Percentiles rank a stretch among this genome's conserved stretches.
phyloP scores from a whole-genome alignment of 768 basidiomycete species.

The Omphalotus guepiniiformis region DNA sequence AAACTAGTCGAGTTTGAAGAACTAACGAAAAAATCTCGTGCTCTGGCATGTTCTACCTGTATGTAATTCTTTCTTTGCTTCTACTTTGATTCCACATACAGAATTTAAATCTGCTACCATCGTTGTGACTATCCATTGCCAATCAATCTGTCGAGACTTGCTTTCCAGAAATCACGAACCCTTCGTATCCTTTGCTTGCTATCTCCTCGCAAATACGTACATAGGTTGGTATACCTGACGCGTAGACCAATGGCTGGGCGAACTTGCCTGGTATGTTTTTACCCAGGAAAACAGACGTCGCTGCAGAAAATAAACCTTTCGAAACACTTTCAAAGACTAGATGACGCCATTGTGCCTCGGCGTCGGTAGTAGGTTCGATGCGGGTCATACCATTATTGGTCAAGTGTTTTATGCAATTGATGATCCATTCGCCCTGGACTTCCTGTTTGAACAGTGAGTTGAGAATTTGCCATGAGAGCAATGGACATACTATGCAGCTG shows the following conservation, averaged over 20 bases:
- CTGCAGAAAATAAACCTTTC: neutral
- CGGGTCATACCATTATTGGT: neutral
- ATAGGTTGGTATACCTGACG: neutral
- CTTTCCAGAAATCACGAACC: neutral
- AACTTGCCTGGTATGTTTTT: slow-evolving; percentile 2
- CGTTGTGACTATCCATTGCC: too few relatives aligned
- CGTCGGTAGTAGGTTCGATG: neutral
- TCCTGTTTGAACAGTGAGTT: neutral
- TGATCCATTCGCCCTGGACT: slow-evolving; percentile 5
- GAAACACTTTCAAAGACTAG: neutral
- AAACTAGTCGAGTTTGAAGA: slow-evolving; percentile 47
- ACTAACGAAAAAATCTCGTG: slow-evolving; percentile 33
- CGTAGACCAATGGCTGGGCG: neutral
- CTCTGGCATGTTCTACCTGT: too few relatives aligned
- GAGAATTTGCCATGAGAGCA: neutral
- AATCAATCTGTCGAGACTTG: too few relatives aligned
- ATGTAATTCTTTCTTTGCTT: too few relatives aligned
- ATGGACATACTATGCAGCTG: slow-evolving; percentile 17
- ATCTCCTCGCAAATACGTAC: neutral
- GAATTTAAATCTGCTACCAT: too few relatives aligned
- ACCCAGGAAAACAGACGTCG: slow-evolving; percentile 5
- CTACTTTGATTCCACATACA: too few relatives aligned
- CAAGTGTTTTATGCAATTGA: neutral
- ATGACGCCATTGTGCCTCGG: slow-evolving; percentile 1
- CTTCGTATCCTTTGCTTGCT: neutral